Percentiles rank a stretch among this genome's conserved stretches.
These are phyloP conservation scores for Microstegium vimineum DNA, from an alignment of 176 grass and related monocot genomes.

Conservation along the genomic window DNA sequence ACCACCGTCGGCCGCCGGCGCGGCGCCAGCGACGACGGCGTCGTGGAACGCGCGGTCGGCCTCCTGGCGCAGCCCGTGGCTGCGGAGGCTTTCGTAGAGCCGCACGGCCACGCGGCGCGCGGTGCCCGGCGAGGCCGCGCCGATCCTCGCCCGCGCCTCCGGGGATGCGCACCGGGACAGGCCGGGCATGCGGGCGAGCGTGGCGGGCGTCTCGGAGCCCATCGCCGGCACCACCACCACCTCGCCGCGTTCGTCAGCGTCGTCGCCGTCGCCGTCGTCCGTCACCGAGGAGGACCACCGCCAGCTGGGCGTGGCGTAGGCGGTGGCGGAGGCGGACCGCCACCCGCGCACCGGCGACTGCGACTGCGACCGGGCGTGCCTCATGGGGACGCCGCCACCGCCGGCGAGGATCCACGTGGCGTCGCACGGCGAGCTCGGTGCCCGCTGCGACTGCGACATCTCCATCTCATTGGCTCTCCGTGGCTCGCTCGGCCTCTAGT, in stretches of 20 bases:
- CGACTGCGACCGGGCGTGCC: background rate
- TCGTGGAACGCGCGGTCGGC: conserved; percentile 11
- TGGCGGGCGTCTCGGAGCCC: conserved; percentile 11
- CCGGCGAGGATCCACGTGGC: background rate
- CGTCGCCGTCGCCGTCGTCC: background rate
- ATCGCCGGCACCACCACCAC: background rate
- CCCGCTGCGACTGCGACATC: background rate
- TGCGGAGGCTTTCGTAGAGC: conserved; percentile 21
- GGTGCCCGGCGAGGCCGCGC: background rate
- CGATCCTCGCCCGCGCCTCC: conserved; percentile 12
- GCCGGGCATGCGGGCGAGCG: background rate
- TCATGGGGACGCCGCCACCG: background rate
- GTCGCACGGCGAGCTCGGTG: conserved; percentile 17
- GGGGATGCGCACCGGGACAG: conserved; percentile 9
- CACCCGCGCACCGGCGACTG: background rate
- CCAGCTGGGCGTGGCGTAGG: background rate
- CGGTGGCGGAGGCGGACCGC: background rate
- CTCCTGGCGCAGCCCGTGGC: conserved; percentile 12
- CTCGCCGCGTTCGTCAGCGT: background rate
- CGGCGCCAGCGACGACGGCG: background rate
- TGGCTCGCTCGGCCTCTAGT: background rate
- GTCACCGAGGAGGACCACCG: background rate
- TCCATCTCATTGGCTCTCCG: background rate
- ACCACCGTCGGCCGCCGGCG: too few species aligned
- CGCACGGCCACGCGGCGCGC: background rate